phyloP scores from a whole-genome alignment of 352 stramenopile genomes.

The Phytophthora tubulina region DNA sequence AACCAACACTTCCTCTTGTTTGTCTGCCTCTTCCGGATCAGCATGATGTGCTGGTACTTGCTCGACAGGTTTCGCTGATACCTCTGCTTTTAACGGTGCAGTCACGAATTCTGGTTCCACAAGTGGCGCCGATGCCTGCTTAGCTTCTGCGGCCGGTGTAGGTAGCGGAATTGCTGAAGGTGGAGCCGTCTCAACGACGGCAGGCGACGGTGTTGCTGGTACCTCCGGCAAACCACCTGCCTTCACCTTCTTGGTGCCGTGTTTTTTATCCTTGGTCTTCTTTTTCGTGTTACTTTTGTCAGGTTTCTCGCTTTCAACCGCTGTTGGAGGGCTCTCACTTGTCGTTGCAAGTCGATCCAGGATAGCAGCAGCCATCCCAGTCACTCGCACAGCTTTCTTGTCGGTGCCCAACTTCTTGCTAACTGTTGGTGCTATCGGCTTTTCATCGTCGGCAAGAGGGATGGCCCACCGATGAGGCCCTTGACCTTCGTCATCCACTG shows the following conservation, averaged over 20 bases:
- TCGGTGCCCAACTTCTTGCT: constrained; percentile 65
- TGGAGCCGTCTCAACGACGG: background rate
- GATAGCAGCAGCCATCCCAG: constrained; percentile 70
- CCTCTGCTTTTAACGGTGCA: background rate
- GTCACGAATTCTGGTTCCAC: background rate
- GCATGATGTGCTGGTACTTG: background rate
- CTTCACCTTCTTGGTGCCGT: constrained; percentile 39
- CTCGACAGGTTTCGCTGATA: background rate
- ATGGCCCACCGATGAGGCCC: constrained; percentile 57
- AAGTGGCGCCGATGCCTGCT: background rate
- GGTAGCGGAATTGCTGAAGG: constrained; percentile 6
- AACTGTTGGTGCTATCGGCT: constrained; percentile 41
- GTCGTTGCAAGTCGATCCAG: constrained; percentile 54
- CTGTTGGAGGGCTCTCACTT: constrained; percentile 9
- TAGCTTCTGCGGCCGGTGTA: constrained; percentile 1
- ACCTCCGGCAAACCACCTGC: constrained; percentile 2
- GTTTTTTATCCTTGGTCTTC: constrained; percentile 43
- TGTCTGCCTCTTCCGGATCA: background rate
- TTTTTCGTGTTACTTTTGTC: constrained; percentile 37
- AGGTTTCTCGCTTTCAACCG: constrained; percentile 29
- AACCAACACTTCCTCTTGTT: background rate
- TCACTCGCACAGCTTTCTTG: constrained; percentile 66
- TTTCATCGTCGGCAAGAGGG: constrained; percentile 40
- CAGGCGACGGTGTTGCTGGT: constrained; percentile 1
- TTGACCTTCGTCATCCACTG: constrained; percentile 62